These are phyloP conservation scores for Debaryomyces sp. DNA, from an alignment of 1,139 yeast species.

Conservation along the genomic window DNA sequence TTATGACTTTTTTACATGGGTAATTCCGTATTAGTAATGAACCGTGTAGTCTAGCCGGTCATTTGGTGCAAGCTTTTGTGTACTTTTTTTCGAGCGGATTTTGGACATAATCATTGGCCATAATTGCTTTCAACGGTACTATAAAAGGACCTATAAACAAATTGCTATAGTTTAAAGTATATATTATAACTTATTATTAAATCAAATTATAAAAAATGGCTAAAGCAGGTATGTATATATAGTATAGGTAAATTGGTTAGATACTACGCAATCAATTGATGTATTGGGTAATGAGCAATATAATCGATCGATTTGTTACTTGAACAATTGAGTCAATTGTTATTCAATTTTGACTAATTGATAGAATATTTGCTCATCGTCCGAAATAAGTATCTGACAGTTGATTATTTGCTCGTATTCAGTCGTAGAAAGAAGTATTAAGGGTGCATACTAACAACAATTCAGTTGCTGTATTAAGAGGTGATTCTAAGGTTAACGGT, in stretches of 20 bases:
- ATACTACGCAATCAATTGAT: slow-evolving; percentile 1
- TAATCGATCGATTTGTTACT: slow-evolving; percentile 2
- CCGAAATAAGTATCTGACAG: neutral
- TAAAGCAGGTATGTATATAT: slow-evolving; percentile 35
- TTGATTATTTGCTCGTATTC: neutral
- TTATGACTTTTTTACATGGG: neutral
- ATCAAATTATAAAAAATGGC: slow-evolving; percentile 26
- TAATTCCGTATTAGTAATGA: neutral
- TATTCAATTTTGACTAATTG: neutral
- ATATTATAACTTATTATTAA: slow-evolving; percentile 4
- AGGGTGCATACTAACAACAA: slow-evolving; percentile 5
- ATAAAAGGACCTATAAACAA: neutral
- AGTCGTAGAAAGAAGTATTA: neutral
- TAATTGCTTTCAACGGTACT: slow-evolving; percentile 1
- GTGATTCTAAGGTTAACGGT: slow-evolving; percentile 89
- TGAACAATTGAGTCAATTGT: slow-evolving; percentile 1
- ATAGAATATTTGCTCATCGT: slow-evolving; percentile 5
- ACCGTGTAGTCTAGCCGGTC: neutral
- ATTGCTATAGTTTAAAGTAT: neutral
- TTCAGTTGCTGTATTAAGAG: slow-evolving; percentile 94
- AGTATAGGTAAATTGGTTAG: neutral
- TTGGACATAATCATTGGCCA: neutral
- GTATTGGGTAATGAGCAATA: slow-evolving; percentile 5
- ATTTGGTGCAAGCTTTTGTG: neutral
- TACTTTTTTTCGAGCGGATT: slow-evolving; percentile 3